phyloP scores from a whole-genome alignment of 352 stramenopile species.

The Globisporangium emineosum region DNA sequence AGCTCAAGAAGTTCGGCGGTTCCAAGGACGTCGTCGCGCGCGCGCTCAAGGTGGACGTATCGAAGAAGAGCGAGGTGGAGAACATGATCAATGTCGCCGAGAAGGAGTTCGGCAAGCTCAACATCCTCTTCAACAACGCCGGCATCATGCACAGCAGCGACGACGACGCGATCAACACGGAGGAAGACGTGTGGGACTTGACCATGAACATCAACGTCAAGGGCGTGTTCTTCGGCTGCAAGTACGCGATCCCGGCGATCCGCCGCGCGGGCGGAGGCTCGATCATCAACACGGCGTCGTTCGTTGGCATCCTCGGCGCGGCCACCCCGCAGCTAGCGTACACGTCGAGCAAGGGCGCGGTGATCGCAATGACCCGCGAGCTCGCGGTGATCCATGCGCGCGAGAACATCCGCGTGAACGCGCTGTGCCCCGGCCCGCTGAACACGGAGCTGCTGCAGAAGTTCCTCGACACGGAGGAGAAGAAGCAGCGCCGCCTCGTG shows the following conservation, averaged over 20 bases:
- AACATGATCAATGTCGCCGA: conserved; percentile 76
- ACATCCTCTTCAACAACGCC: conserved; percentile 88
- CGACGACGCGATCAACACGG: conserved; percentile 71
- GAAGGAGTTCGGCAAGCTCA: conserved; percentile 73
- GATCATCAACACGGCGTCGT: conserved; percentile 89
- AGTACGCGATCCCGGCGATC: conserved; percentile 83
- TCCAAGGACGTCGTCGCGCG: conserved; percentile 45
- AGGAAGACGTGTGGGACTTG: conserved; percentile 82
- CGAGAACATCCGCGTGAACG: conserved; percentile 88
- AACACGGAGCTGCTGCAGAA: conserved; percentile 88
- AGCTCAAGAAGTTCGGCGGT: conserved; percentile 54
- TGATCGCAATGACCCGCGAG: conserved; percentile 85
- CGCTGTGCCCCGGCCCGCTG: conserved; percentile 77
- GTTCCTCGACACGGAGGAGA: conserved; percentile 80
- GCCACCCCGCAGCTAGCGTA: conserved; percentile 87
- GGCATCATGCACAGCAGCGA: conserved; percentile 84
- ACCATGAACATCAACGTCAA: conserved; percentile 90
- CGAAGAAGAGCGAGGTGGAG: conserved; percentile 66
- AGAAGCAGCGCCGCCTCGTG: conserved; percentile 84
- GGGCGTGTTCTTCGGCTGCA: conserved; percentile 87
- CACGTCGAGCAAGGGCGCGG: conserved; percentile 85
- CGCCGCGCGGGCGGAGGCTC: conserved; percentile 74
- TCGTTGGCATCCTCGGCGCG: conserved; percentile 76
- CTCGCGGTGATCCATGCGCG: conserved; percentile 82
- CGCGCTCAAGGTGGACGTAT: conserved; percentile 65